phyloP scores from a whole-genome alignment of 257 asterid genomes.

The Nyctanthes arbortristis region DNA sequence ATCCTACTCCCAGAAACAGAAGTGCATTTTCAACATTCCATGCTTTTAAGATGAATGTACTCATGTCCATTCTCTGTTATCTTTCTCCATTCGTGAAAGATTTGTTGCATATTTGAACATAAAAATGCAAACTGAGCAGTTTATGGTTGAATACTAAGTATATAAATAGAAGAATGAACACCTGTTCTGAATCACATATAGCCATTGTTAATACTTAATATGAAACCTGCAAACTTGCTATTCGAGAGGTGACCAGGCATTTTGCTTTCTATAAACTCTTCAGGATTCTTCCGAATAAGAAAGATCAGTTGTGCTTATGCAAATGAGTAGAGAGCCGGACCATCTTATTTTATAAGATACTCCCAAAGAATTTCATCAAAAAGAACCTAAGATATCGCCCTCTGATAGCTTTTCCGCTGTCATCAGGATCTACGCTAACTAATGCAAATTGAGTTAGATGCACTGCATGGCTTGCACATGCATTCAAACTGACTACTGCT shows the following conservation, averaged over 20 bases:
- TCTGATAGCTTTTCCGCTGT: not conserved
- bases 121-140: not conserved
- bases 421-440: not conserved
- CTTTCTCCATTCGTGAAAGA: not conserved
- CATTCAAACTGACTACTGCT: not conserved
- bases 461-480: not conserved
- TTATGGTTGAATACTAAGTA: not conserved
- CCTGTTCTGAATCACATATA: not conserved
- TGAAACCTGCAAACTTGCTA: not conserved
- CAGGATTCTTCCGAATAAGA: constrained; percentile 13
- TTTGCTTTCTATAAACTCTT: not conserved
- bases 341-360: not conserved
- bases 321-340: not conserved
- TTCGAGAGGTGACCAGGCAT: not conserved
- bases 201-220: not conserved
- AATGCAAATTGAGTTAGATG: not conserved
- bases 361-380: not conserved
- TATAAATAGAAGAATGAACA: not conserved
- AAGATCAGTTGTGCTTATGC: not conserved
- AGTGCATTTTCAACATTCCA: no score
- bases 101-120: not conserved
- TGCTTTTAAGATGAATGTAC: not conserved
- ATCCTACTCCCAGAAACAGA: no score
- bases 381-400: not conserved
- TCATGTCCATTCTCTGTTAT: not conserved